Evolutionary conservation across 257 asterid species (phyloP), one percentile per base, ranked within the genome.

Genomic region (Orobanche coerulescens): DNA sequence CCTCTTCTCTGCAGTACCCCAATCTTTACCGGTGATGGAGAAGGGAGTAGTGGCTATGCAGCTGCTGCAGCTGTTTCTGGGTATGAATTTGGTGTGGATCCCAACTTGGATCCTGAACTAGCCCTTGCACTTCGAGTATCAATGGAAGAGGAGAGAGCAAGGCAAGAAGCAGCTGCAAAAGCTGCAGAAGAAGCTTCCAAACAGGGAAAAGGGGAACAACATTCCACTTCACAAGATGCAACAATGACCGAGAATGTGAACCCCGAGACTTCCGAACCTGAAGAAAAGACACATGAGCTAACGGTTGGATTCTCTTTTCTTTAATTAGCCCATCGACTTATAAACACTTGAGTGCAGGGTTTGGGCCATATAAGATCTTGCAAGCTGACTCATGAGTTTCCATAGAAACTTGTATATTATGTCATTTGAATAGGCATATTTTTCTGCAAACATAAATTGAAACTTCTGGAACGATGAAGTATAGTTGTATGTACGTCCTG

Each of bases 121-220:
- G 98, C 98, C 67, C 95, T 91, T 58, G 98, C 98, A 44, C 99
- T 93, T 64, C 81, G 99, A 59, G 97, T 93, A 50, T 93, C 99
- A 69, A 90, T 93, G 99, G 99, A 93, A 70, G 99, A 93, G 81
- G 99, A 93, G 80, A 87, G 99, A 75, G 99, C 99, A 62, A 89
- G 99, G 81, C 99, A 93, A 75, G 99, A 87, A 76, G 97, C 95
- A 54, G 96, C 97, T 48, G 99, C 99, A 6, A 93, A 90, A 79
- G 93, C 99, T 59, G 81, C 96, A 12, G 98, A 88, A 72, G 99
- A 89, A 66, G 72, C 86, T 72, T 43, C 90, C 37, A 83, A 77
- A 50, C 83, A 73, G 73, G 94, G 81, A 56, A 81, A 75, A 61
- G 97, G 91, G 71, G 97, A 89, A 40, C 79, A 58, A 36, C 83